Conservation (phyloP, 345 rosid species). For the Anacardium occidentale region DNA sequence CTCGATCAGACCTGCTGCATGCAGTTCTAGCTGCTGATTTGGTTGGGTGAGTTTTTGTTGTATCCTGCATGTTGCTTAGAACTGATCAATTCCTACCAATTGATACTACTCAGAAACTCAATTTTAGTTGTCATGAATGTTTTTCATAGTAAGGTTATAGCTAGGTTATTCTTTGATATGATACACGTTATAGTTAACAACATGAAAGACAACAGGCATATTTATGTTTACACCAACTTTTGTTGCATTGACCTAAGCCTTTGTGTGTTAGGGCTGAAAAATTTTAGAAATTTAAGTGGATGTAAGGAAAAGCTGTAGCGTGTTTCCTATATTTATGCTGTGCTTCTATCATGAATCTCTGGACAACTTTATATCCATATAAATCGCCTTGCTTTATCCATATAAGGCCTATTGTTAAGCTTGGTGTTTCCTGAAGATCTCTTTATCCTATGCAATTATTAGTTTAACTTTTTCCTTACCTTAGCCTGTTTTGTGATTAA, state of each 20-base stretch:
- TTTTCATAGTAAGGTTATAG: background rate
- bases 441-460: background rate
- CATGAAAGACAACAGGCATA: background rate
- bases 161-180: background rate
- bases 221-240: background rate
- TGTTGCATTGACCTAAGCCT: background rate
- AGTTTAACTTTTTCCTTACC: background rate
- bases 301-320: background rate
- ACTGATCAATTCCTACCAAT: constrained; percentile 1
- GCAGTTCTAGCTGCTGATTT: constrained; percentile 98
- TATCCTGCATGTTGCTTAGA: background rate
- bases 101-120: background rate
- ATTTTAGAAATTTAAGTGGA: constrained; percentile 1
- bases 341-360: background rate
- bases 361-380: background rate
- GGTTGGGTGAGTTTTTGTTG: constrained; percentile 71
- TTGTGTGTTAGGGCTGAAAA: background rate
- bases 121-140: background rate
- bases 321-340: background rate
- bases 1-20: constrained; percentile 87
- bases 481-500: background rate
- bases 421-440: background rate
- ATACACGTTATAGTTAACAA: background rate
- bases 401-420: background rate
- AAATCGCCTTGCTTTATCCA: background rate